phyloP scores from a whole-genome alignment of 1,284 basidiomycete genomes.

The Ustilago vetiveriae region DNA sequence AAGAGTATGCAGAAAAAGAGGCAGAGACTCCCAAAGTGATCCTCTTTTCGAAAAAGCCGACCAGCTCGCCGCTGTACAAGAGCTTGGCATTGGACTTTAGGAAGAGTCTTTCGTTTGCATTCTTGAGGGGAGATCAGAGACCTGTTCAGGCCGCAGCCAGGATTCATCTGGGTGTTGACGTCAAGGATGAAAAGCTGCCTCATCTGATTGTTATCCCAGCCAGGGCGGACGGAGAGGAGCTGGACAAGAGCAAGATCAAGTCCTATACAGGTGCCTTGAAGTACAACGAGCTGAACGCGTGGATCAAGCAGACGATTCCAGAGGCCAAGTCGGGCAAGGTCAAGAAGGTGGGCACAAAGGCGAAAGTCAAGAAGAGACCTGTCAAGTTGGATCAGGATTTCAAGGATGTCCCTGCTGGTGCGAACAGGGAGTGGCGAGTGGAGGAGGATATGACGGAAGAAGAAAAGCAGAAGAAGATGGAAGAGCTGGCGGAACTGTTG shows the following conservation, averaged over 20 bases:
- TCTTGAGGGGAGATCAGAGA: constrained; percentile 54
- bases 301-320: constrained; percentile 55
- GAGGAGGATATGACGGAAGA: constrained; percentile 42
- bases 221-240: constrained; percentile 18
- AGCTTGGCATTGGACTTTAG: constrained; percentile 64
- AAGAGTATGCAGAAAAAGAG: constrained; percentile 38
- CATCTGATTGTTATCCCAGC: constrained; percentile 51
- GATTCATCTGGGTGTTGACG: constrained; percentile 49
- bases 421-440: constrained; percentile 39
- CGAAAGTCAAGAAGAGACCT: constrained; percentile 28
- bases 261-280: constrained; percentile 57
- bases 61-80: constrained; percentile 62
- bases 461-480: constrained; percentile 40
- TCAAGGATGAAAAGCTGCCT: constrained; percentile 54
- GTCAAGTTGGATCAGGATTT: constrained; percentile 34
- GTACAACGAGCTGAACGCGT: constrained; percentile 56
- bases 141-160: constrained; percentile 47
- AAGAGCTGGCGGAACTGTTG: constrained; percentile 45
- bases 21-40: constrained; percentile 52
- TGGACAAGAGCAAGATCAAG: constrained; percentile 43
- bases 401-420: constrained; percentile 20
- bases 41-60: constrained; percentile 61
- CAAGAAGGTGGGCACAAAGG: constrained; percentile 33
- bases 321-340: constrained; percentile 41
- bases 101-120: constrained; percentile 53